These are phyloP conservation scores for Podaxis carcinomalis DNA, from an alignment of 768 basidiomycete genomes.

Conservation along the genomic window DNA sequence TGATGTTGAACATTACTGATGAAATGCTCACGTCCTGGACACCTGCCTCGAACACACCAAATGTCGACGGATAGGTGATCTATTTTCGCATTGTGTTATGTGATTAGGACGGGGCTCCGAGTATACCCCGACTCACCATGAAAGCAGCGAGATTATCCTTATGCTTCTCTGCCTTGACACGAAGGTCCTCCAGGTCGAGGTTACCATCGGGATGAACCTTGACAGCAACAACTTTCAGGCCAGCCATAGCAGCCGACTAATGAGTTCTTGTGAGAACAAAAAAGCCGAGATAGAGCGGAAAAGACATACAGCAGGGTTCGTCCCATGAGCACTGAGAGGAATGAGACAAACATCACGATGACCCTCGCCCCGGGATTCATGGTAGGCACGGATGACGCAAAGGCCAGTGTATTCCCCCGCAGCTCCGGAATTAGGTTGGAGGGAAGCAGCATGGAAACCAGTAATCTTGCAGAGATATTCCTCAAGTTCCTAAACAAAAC, in stretches of 20 bases:
- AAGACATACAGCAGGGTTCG: constrained; percentile 86
- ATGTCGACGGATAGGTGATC: constrained; percentile 98
- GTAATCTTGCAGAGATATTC: constrained; percentile 89
- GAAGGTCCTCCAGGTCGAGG: constrained; percentile 83
- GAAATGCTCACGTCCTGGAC: constrained; percentile 56
- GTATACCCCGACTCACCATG: constrained; percentile 56
- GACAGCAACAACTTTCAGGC: constrained; percentile 93
- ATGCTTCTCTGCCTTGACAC: constrained; percentile 84
- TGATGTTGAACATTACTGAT: not conserved
- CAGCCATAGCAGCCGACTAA: constrained; percentile 95
- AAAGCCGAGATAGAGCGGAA: not conserved
- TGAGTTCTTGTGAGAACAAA: constrained; percentile 14
- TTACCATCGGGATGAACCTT: constrained; percentile 86
- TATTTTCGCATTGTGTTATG: constrained; percentile 20
- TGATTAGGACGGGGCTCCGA: constrained; percentile 1
- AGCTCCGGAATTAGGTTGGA: constrained; percentile 99
- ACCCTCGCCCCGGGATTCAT: constrained; percentile 80
- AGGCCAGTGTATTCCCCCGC: constrained; percentile 98
- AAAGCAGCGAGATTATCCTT: constrained; percentile 91
- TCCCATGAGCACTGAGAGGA: constrained; percentile 95
- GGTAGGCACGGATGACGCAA: constrained; percentile 90
- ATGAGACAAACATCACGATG: constrained; percentile 91
- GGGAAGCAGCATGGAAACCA: constrained; percentile 91
- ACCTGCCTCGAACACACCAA: constrained; percentile 95
- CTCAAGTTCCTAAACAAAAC: constrained; percentile 70